Evolutionary conservation across 371 early-diverging fungal species (phyloP), one percentile per base, ranked within the genome.

Genomic region (Nematocida sp.): DNA sequence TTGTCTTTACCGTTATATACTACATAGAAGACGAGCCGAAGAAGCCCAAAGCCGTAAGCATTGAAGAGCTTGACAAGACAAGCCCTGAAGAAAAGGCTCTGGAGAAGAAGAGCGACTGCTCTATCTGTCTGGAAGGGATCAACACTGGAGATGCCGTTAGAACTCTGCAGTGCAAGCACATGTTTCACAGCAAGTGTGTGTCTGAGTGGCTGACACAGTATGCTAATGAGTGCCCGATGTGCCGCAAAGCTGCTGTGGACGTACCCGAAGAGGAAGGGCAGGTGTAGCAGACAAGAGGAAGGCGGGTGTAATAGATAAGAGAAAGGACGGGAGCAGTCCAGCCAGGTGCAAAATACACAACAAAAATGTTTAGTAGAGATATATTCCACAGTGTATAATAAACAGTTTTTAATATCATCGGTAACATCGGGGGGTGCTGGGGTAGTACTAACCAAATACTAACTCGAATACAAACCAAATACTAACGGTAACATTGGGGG

Each of bases 211-310:
- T 76, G 1, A 52, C 46, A 7, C 74, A 64, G 2, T 63, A 64
- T 55, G 77, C 76, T 11, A 63, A 76, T 55, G 64, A 62, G 55
- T 76, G 76, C 51, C 76, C 76, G 13, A 50, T 76, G 53, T 76
- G 76, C 41, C 45, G 76, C 31, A 63, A 46, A 63, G 40, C 76
- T 11, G 52, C 74, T 13, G 62, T 57, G 7, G 19, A 23, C 3
- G 11, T 11, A 29, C 17, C 45, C 3, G 60, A 60, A 53, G 27
- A 64, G 8, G n/a, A 52, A 8, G 21, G 52, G 21, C 8, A n/a
- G n/a, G n/a, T n/a, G n/a, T n/a, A n/a, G n/a, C n/a, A n/a, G n/a
- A n/a, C n/a, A n/a, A n/a, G n/a, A n/a, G n/a, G n/a, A n/a, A n/a
- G n/a, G n/a, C n/a, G n/a, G n/a, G n/a, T n/a, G n/a, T n/a, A n/a